Evolutionary conservation across 2,329 filamentous ascomycete species (phyloP), one percentile per base, ranked within the genome.

Genomic region (Dothistroma septosporum): DNA sequence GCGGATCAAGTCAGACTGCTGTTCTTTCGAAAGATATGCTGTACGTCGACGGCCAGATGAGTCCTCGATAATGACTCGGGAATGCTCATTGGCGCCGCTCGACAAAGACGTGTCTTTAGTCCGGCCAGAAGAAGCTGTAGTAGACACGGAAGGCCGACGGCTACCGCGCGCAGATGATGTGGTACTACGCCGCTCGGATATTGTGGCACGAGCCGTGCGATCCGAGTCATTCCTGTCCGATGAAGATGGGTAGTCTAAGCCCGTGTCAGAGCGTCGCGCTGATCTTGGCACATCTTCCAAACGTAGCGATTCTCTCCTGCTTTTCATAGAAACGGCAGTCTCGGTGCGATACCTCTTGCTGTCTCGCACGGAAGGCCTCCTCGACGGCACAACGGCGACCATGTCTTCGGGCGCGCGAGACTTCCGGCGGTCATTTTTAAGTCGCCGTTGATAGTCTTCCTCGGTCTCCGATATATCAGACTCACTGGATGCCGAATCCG

Each of bases 111-210:
- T 71, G 2, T 72, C 66, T 54, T 75, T 74, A 19, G 73, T 73
- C 2, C 70, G 60, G 28, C 66, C 65, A 10, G 68, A 68, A 3
- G 69, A 69, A 9, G 66, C 63, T 44, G 62, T 61, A 4, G 70
- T 75, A 2, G 71, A 67, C 22, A 75, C 63, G 4, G 74, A 70
- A 9, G 75, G 68, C 5, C 66, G 68, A 22, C 54, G 55, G 44
- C 60, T 56, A 21, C 61, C 57, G 12, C 59, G 47, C 33, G 54
- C 21, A 31, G 59, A 49, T 44, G 59, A 37, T 55, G 59, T 33
- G 24, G 56, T 41, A 53, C 59, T 22, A 14, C 49, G 57, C 28
- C 19, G 46, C 55, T 28, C n/a, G 64, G 58, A 48, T 12, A 67
- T 55, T 8, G 57, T 55, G 5, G 68, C 61, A 16, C 65, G 60